Evolutionary conservation across 2,329 filamentous ascomycete species (phyloP), one percentile per base, ranked within the genome.

Genomic region (Cyphellophora attinorum): DNA sequence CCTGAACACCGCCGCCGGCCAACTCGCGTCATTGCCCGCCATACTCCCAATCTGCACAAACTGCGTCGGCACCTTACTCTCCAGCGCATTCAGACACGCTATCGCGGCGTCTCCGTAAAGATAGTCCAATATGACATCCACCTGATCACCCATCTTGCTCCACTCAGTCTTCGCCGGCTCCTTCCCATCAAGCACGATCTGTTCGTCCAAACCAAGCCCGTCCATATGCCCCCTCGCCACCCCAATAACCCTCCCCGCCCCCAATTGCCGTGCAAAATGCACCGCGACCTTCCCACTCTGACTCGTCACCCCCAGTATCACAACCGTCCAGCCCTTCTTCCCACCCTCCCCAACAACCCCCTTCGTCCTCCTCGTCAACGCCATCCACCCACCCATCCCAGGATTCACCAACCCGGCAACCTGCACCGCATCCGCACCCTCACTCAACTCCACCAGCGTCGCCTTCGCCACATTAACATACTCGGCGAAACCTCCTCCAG

Each of bases 371-470:
- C 61, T 56, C 14, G 55, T 59, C 21, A 76, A 54, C 4, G 70
- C 71, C 70, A 76, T 72, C 72, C 72, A 76, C 27, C 62, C 65
- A 34, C 64, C 67, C 58, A 72, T 64, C 16, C 64, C 68, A 1
- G 72, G 71, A 41, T 76, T 77, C 25, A 67, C 58, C 34, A 68
- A 55, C 1, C 62, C 70, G 0, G 73, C 73, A n/a, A 70, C 61
- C 17, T 65, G 58, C 1, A 65, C 52, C 1, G 42, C 40, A 44
- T 74, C 66, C 6, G 66, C 59, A 4, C 54, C 59, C 0, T 57
- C 54, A 0, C 67, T 66, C 2, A 76, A 38, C 2, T 60, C 56
- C 2, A 59, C 56, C 1, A 59, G 50, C n/a, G 52, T 51, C 3
- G 37, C 45, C 17, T 57, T 55, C 3, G 61, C 58, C 8, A 72